phyloP scores from a whole-genome alignment of 2,329 filamentous ascomycete species.

The Diaporthe sp. region DNA sequence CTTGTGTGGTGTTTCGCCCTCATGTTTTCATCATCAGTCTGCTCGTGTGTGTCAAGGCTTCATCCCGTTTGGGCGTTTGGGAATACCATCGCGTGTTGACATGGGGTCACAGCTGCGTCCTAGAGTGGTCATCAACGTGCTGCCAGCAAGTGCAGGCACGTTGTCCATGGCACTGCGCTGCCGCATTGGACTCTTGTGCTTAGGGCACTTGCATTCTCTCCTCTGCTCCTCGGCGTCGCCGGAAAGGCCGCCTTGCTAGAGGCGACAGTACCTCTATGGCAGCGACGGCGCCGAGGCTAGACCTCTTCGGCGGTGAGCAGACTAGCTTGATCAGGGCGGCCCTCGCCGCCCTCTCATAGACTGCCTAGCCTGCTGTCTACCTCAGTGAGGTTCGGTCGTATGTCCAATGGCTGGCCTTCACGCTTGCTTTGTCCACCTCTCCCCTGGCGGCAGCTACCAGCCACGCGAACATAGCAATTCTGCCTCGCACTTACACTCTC shows the following conservation, averaged over 20 bases:
- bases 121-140: neutral
- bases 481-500: neutral
- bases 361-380: neutral
- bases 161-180: neutral
- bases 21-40: neutral
- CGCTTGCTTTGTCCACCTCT: constrained; percentile 5
- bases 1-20: neutral
- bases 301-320: neutral
- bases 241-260: neutral
- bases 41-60: neutral
- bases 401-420: neutral
- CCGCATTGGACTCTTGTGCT: neutral
- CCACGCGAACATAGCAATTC: neutral
- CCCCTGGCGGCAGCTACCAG: neutral
- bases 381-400: neutral
- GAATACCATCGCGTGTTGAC: neutral
- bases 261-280: neutral
- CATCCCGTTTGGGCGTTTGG: neutral
- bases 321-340: neutral
- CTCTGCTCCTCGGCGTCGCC: neutral
- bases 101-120: neutral
- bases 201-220: neutral
- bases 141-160: neutral
- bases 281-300: constrained; percentile 3
- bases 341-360: neutral